Base-by-base conservation (phyloP, 352 stramenopile species). In the Globisporangium emineosum region DNA sequence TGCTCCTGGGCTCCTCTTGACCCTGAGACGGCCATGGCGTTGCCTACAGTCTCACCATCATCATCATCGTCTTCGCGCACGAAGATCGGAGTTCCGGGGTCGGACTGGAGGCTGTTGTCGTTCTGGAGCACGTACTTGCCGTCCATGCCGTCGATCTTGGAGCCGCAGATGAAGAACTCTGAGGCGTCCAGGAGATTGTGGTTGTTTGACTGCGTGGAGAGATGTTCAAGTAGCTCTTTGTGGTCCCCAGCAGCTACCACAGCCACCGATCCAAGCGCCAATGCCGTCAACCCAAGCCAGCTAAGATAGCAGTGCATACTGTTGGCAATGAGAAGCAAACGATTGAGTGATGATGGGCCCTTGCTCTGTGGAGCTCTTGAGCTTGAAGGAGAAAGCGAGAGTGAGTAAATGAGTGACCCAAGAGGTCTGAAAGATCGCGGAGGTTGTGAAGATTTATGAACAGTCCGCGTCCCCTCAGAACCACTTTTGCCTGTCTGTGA, bases 161-260 rank as follows among this genome's bases (percentile, higher is more conserved):
- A 82, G 10, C n/a, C 62, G 61, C 81, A 91, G 8, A 91, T 75
- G 63, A 78, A 88, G 63, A 89, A 89, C 32, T 55, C 23, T 23
- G 49, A 32, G 5, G 49, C 49, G 25, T 47, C 40, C 5, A 47
- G 40, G 19, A 55, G 17, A 5, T 55, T 9, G 25, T 55, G 32
- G 49, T 54, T 54, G 47, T 19, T 32, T 3, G 49, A 25, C 13
- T 55, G 49, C n/a, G 5, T 21, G 17, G 40, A 6, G 17, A 21
- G 4, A 47, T 47, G n/a, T n/a, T n/a, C 40, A 47, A 5, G 40
- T 23, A 47, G 40, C 40, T 47, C 15, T 6, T 21, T 17, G 17
- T 47, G 40, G 17, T 21, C 17, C 17, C 19, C 40, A 21, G 17
- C 40, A 17, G 17, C 7, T 47, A 47, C 19, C 40, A 8, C 21